These are phyloP conservation scores for Pseudozyma thailandica DNA, from an alignment of 1,284 basidiomycete species.

Conservation along the genomic window DNA sequence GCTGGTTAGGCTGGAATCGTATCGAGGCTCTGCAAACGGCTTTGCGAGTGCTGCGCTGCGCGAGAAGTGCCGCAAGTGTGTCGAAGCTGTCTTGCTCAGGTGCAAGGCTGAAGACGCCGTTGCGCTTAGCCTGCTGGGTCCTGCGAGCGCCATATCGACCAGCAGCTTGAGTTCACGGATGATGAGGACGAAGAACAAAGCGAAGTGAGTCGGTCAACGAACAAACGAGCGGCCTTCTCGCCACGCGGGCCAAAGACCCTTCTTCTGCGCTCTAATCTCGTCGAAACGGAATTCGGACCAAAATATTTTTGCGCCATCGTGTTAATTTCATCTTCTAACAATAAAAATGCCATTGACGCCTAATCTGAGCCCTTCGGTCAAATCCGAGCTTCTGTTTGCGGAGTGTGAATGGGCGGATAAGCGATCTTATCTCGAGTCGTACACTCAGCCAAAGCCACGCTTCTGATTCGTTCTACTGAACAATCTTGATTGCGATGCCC, in stretches of 20 bases:
- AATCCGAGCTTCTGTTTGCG: constrained; percentile 2
- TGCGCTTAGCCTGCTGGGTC: constrained; percentile 21
- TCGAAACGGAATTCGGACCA: background rate
- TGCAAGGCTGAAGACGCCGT: background rate
- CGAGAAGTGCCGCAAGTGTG: constrained; percentile 12
- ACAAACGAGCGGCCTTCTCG: background rate
- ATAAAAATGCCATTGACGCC: background rate
- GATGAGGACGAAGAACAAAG: background rate
- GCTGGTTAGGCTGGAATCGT: background rate
- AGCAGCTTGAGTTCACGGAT: background rate
- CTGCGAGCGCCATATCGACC: constrained; percentile 19
- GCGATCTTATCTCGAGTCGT: constrained; percentile 10
- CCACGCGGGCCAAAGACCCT: background rate
- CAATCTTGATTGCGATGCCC: too few relatives aligned
- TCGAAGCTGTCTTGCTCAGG: background rate
- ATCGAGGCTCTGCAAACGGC: constrained; percentile 9
- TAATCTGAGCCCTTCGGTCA: constrained; percentile 2
- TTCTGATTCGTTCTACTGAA: constrained; percentile 6
- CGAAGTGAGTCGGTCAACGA: too few relatives aligned
- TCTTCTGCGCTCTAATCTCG: background rate
- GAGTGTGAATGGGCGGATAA: background rate
- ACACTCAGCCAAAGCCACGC: background rate
- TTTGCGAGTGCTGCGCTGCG: constrained; percentile 6
- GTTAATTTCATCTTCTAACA: background rate
- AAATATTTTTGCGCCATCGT: too few relatives aligned